A percentile compares a stretch with the other conserved stretches of the same genome.
Evolutionary conservation across 2,329 filamentous ascomycete genomes (phyloP).

Genomic region (Chrysoporthe cubensis): DNA sequence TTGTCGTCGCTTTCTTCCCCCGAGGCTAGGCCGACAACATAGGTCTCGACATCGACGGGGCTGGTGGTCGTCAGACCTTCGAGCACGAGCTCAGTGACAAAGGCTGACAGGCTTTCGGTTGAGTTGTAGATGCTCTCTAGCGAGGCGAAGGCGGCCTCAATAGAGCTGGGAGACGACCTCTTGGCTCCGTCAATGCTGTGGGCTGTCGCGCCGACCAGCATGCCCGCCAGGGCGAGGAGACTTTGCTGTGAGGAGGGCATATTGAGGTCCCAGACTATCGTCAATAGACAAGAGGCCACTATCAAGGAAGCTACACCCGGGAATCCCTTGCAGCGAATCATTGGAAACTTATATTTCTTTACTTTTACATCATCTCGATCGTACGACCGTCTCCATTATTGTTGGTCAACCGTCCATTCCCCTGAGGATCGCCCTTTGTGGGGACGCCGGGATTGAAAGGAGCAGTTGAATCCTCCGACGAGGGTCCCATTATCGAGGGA

Average conservation of each 20-base stretch:
- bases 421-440: no score
- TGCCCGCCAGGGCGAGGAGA: neutral
- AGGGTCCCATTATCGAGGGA: no score
- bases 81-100: neutral
- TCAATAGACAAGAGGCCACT: no score
- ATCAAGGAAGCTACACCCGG: no score
- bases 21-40: neutral
- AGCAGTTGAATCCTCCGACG: no score
- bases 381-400: no score
- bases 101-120: neutral
- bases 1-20: slow-evolving; percentile 13
- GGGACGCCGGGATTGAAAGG: no score
- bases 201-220: neutral
- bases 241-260: neutral
- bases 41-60: neutral
- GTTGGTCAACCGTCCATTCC: no score
- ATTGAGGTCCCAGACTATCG: no score
- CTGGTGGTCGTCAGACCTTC: neutral
- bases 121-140: neutral
- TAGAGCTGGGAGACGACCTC: neutral
- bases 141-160: neutral
- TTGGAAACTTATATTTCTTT: no score
- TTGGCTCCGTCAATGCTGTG: neutral
- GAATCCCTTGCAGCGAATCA: no score
- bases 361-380: no score